Percentiles rank a stretch among this genome's conserved stretches.
Evolutionary conservation across 2,329 filamentous ascomycete genomes (phyloP).

Genomic region (Exophiala xenobiotica): DNA sequence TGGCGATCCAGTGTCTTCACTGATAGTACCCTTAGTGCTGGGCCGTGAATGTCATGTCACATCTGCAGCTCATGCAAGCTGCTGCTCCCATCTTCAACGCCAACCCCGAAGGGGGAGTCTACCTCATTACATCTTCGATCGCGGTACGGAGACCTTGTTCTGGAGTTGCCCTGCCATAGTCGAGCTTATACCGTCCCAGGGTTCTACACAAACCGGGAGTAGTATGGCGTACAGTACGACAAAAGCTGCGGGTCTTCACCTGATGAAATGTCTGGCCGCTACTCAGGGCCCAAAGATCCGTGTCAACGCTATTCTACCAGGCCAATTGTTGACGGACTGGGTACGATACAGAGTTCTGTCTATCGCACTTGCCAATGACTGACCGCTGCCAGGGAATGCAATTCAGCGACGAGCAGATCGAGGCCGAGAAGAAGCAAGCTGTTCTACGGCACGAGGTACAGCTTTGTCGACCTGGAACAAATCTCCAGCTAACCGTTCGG

Average conservation of each 20-base stretch:
- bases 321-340: constrained; percentile 68
- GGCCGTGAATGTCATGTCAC: constrained; percentile 60
- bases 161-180: no score
- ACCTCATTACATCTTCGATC: constrained; percentile 63
- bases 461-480: neutral
- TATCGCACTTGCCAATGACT: neutral
- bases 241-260: constrained; percentile 70
- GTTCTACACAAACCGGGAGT: constrained; percentile 62
- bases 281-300: constrained; percentile 63
- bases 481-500: constrained; percentile 12
- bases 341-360: constrained; percentile 5
- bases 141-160: no score
- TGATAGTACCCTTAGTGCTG: constrained; percentile 49
- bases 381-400: constrained; percentile 47
- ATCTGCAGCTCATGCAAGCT: constrained; percentile 54
- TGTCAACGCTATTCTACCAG: constrained; percentile 64
- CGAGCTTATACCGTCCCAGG: constrained; percentile 33
- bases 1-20: neutral
- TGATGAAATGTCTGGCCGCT: constrained; percentile 64
- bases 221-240: constrained; percentile 71
- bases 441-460: constrained; percentile 57
- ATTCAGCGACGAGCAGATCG: constrained; percentile 58
- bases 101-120: constrained; percentile 62
- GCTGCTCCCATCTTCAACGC: constrained; percentile 58
- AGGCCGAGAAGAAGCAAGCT: constrained; percentile 53